These are phyloP conservation scores for Aureobasidium melanogenum DNA, from an alignment of 2,329 filamentous ascomycete genomes.

Conservation along the genomic window DNA sequence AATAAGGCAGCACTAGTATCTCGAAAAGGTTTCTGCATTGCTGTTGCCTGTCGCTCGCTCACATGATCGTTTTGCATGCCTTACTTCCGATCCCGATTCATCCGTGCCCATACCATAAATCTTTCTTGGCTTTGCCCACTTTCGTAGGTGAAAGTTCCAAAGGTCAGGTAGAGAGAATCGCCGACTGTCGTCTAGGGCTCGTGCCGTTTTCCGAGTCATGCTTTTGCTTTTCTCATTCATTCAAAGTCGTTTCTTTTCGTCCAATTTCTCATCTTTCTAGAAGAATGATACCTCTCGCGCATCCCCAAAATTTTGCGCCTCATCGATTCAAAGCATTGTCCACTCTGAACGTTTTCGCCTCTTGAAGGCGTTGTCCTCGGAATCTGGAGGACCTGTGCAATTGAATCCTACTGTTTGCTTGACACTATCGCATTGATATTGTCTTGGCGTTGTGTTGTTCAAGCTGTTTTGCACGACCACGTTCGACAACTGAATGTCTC, in stretches of 20 bases:
- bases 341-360: not conserved
- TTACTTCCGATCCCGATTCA: not conserved
- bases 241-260: not conserved
- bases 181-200: not conserved
- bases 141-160: not conserved
- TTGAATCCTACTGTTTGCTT: constrained; percentile 16
- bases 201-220: not conserved
- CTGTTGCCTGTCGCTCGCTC: not conserved
- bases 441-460: constrained; percentile 15
- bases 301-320: not conserved
- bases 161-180: not conserved
- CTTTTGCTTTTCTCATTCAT: not conserved
- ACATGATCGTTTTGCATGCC: not conserved
- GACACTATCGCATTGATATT: constrained; percentile 22
- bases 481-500: constrained; percentile 18
- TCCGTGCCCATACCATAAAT: not conserved
- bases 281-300: not conserved
- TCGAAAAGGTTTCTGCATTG: not conserved
- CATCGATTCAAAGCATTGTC: not conserved
- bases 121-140: not conserved
- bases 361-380: constrained; percentile 3
- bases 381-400: constrained; percentile 17
- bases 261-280: not conserved
- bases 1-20: not conserved
- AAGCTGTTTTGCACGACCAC: constrained; percentile 13